Percentiles rank a stretch among this genome's conserved stretches.
phyloP scores from a whole-genome alignment of 257 asterid species.

The Verbena officinalis region DNA sequence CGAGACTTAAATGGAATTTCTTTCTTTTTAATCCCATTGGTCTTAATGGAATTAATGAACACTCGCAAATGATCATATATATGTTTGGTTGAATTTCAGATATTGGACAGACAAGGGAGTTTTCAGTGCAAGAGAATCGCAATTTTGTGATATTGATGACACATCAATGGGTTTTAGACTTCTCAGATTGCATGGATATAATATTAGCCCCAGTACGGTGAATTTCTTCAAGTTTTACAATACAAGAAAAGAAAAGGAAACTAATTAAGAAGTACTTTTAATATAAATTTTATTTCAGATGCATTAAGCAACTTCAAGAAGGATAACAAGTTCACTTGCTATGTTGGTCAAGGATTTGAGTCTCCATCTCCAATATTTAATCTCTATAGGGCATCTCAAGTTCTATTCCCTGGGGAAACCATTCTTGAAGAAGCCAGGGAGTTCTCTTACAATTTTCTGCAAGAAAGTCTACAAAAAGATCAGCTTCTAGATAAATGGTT shows the following conservation, averaged over 20 bases:
- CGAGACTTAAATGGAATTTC: too few relatives aligned
- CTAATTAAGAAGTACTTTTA: too few relatives aligned
- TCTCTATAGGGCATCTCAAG: slow-evolving; percentile 48
- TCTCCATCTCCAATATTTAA: slow-evolving; percentile 38
- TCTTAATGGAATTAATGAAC: not conserved
- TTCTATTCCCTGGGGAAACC: slow-evolving; percentile 44
- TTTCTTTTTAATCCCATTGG: too few relatives aligned
- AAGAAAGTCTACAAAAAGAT: slow-evolving; percentile 19
- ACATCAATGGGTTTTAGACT: slow-evolving; percentile 51
- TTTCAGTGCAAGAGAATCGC: slow-evolving; percentile 38
- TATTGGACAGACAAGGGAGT: slow-evolving; percentile 45
- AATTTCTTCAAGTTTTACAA: not conserved
- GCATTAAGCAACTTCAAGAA: slow-evolving; percentile 40
- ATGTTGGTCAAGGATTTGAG: slow-evolving; percentile 37
- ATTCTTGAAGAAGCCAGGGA: slow-evolving; percentile 41
- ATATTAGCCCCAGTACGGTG: slow-evolving; percentile 31
- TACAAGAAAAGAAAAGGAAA: too few relatives aligned
- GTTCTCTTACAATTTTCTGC: slow-evolving; percentile 35
- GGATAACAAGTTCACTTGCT: slow-evolving; percentile 37
- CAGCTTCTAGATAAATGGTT: slow-evolving; percentile 48
- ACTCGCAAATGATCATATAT: too few relatives aligned
- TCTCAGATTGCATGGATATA: slow-evolving; percentile 41
- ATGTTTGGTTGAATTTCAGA: slow-evolving; percentile 28
- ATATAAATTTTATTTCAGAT: too few relatives aligned
- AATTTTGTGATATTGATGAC: slow-evolving; percentile 38